Base-by-base conservation (phyloP, 2,329 filamentous ascomycete species). In the Colletotrichum abscissum region DNA sequence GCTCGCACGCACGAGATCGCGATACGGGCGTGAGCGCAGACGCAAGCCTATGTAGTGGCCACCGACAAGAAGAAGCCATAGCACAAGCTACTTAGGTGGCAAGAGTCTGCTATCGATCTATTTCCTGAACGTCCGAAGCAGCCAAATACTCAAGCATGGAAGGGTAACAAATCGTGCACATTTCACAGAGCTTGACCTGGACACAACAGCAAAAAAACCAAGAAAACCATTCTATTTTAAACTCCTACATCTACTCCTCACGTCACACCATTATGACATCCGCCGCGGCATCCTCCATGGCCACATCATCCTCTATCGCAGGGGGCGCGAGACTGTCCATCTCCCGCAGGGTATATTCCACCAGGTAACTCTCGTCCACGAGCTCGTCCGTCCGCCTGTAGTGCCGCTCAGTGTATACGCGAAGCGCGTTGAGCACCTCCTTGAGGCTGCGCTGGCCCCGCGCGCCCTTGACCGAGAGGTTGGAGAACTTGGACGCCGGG, bases 261-360 rank as follows among this genome's bases (percentile, higher is more conserved):
- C 64, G 54, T 42, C 55, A 59, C 14, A 63, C 80, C 85, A 87
- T 86, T 69, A 86, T 78, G 64, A 84, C 79, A 78, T 87, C 85
- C 49, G 16, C 38, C 16, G 16, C 38, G 14, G 38, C 38, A 42
- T 42, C 78, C 69, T 78, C 80, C 79, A 83, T 80, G 62, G 78
- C 59, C 22, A 75, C 76, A 67, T 81, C 76, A 67, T 81, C 80
- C 11, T 80, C 82, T 67, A 84, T 74, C 57, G 83, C 78, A 8
- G 88, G 88, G 9, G 88, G 88, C 54, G 86, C 87, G 74, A 92
- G 88, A 81, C 88, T 93, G 79, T 97, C 95, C 95, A 98, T 98
- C 85, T 98, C 94, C 79, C 92, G 90, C 75, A 98, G 86, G 75
- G 96, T 97, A 88, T 97, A 98, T 83, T 98, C 95, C 54, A 98